Base-by-base conservation (phyloP, 345 rosid species). In the Cardamine chenopodiifolia region DNA sequence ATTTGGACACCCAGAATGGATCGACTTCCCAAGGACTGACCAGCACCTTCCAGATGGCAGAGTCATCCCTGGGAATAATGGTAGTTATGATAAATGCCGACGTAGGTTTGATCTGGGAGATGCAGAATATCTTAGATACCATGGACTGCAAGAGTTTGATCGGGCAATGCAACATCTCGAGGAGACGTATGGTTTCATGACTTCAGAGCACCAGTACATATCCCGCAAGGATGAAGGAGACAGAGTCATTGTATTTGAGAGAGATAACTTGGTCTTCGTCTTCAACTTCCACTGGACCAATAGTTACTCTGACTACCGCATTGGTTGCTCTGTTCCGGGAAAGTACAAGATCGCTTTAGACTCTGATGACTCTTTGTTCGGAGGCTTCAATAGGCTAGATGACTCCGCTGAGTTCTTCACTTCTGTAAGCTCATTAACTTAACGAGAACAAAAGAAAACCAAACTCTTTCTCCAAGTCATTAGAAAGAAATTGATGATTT, bases 1-100 rank as follows among this genome's bases (percentile, higher is more conserved):
- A 82, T 94, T 94, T 81, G 98, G 98, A 64, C 98, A 94, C 81
- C 97, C 98, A 11, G 97, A 94, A 79, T 94, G 98, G 98, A 91
- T 94, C 25, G 98, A 94, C 83, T 94, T 94, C 73, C 98, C 96
- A 47, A 90, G 97, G 78, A 93, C 86, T 25, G 89, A 87, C n/a
- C 95, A 85, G 78, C 88, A 17, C 61, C 98, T 90, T 85, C 88
- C 91, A 47, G 77, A 19, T 60, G 97, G 98, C n/a, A 48, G 67
- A 70, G 69, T 80, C 40, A 76, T 93, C 84, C 83, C 78, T 26
- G 98, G 98, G 66, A 94, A 94, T 73, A 85, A 85, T 75, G 39
- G 22, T 81, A 94, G 98, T 75, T 94, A 74, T 37, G 98, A 91
- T 74, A 91, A 91, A 82, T 94, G 98, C 75, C 84, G 98, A 20